Base-by-base conservation (phyloP, 768 basidiomycete genomes). In the Lactifluus echinatus region DNA sequence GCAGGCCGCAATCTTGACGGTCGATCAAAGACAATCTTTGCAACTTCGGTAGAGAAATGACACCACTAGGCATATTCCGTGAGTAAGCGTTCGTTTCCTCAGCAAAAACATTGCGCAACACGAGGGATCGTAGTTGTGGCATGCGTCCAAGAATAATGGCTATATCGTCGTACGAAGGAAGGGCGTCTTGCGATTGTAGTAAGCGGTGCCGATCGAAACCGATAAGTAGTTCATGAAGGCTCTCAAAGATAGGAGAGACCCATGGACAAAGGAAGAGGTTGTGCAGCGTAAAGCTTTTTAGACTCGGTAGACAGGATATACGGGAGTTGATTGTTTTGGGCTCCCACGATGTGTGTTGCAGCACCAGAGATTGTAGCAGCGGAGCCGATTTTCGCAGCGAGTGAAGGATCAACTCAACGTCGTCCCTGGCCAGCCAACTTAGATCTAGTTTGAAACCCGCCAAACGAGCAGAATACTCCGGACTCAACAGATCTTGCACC, bases 221-320 rank as follows among this genome's bases (percentile, higher is more conserved):
- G 15, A 56, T 28, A 21, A 43, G 46, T 10, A 56, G 47, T 7
- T 56, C 55, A 23, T 50, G 40, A 14, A 56, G 48, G 31, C 42
- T 44, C 28, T 10, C n/a, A 14, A 56, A 36, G 19, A 50, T 28
- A 5, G 48, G 40, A 33, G 55, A 50, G 29, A 44, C 24, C 48
- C 55, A 56, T 0, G 40, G 42, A 4, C 31, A 56, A 23, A 56
- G 48, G 40, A 36, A 34, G 24, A 56, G 15, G 34, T 56, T 56
- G 15, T 29, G 19, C 17, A 56, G 29, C 17, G 31, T 39, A 7
- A 50, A 33, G 7, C 55, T 50, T 26, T 12, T 56, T 24, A 56
- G 39, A 36, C 47, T 45, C 8, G 55, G 49, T 12, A 50, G 42
- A 55, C 47, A 49, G 15, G 42, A 50, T 14, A 33, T 33, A 12